These are phyloP conservation scores for Pseudocercospora fijiensis DNA, from an alignment of 2,329 filamentous ascomycete species.

Conservation along the genomic window DNA sequence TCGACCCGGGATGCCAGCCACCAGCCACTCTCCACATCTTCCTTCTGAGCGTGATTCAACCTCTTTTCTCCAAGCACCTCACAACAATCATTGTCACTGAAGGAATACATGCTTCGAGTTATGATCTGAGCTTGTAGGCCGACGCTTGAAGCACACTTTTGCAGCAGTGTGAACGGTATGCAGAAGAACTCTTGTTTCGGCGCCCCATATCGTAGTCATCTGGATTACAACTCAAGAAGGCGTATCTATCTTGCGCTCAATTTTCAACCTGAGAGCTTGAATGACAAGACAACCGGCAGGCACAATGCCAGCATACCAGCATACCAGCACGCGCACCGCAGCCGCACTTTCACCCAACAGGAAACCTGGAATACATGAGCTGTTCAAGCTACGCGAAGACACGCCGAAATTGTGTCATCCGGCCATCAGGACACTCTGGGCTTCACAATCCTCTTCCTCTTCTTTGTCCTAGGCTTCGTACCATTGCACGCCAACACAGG, in stretches of 20 bases:
- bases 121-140: too few species aligned
- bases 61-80: background rate
- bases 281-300: too few species aligned
- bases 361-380: background rate
- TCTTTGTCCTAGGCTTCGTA: background rate
- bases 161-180: too few species aligned
- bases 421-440: background rate
- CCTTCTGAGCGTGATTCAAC: background rate
- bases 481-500: background rate
- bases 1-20: constrained; percentile 1
- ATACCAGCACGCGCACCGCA: background rate
- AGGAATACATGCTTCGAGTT: too few species aligned
- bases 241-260: too few species aligned
- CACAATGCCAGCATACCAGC: background rate
- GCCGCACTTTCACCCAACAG: background rate
- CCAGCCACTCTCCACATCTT: background rate
- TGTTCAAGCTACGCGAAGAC: background rate
- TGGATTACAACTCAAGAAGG: too few species aligned
- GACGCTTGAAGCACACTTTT: too few species aligned
- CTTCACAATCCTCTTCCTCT: background rate
- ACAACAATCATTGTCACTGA: too few species aligned
- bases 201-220: too few species aligned
- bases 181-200: too few species aligned
- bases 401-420: too few species aligned
- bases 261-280: too few species aligned